Evolutionary conservation across 192 early-diverging fungal genomes (phyloP), one percentile per base, ranked within the genome.

Genomic region (Powellomyces hirtus): DNA sequence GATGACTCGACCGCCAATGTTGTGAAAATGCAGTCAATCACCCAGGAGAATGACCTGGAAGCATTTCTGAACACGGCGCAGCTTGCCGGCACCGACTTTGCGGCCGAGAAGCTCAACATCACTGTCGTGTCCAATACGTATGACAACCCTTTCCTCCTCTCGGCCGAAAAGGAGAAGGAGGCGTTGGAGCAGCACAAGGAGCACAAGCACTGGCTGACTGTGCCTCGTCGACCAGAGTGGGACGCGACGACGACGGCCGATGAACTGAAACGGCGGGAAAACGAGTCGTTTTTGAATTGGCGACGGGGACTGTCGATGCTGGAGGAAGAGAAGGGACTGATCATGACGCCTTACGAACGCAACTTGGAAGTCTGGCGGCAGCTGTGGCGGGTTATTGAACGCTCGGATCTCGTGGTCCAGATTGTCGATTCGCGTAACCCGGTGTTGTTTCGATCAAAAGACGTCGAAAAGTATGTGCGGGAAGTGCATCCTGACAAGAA

Each of bases 281-380:
- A 91, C 64, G 90, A 94, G 20, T 76, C 81, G 18, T 99, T 99
- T 68, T 83, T 99, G 80, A 81, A 86, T 34, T 99, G 96, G 96
- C 79, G 96, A 53, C 90, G 97, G 49, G 84, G 85, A 14, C 84
- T 78, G 46, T 20, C 40, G 38, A 92, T 80, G 22, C 76, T 99
- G 55, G 91, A 97, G 72, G 97, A 99, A 68, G 88, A 94, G 18
- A 91, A 97, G 70, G 92, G 92, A 0, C 75, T 99, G 22, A 66
- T 99, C 51, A 75, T 99, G 77, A 99, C 97, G 20, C 97, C 97
- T 31, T 99, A 95, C 64, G 97, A 99, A 80, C 89, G 95, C 52
- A 99, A 99, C 78, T 64, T 99, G 24, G 97, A 99, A 79, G 92
- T 99, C 27, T 99, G 97, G 97, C 83, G 96, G 56, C 97, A 99